A percentile compares a stretch with the other conserved stretches of the same genome.
Evolutionary conservation across 2,329 filamentous ascomycete genomes (phyloP).

Genomic region (Colletotrichum lupini): DNA sequence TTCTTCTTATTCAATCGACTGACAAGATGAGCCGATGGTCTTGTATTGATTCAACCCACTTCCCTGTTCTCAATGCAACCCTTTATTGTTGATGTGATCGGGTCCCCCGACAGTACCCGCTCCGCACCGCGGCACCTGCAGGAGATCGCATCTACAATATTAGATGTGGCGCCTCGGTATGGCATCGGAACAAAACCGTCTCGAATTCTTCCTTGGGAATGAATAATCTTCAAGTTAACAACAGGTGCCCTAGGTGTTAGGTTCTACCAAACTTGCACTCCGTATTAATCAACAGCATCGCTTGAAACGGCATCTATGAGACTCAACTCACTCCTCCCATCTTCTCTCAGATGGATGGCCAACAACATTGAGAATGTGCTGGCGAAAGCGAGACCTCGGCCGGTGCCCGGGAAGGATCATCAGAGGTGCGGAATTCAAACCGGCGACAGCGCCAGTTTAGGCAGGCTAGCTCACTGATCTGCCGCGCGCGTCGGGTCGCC

Average conservation of each 20-base stretch:
- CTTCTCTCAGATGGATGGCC: background rate
- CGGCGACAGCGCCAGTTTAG: conserved; percentile 27
- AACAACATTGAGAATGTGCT: background rate
- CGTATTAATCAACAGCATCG: too few relatives aligned
- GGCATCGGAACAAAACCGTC: background rate
- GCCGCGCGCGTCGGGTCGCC: conserved; percentile 24
- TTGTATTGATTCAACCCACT: background rate
- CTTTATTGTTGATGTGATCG: conserved; percentile 9
- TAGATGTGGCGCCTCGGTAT: background rate
- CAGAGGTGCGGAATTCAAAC: conserved; percentile 6
- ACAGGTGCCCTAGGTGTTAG: too few relatives aligned
- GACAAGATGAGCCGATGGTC: conserved; percentile 26
- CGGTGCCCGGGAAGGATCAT: conserved; percentile 20
- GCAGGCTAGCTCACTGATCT: conserved; percentile 21
- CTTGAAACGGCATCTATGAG: background rate
- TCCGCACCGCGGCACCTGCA: conserved; percentile 3
- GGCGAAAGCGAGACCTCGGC: background rate
- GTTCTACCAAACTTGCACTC: too few relatives aligned
- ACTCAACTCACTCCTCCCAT: background rate
- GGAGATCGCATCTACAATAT: conserved; percentile 6
- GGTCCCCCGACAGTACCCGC: conserved; percentile 20
- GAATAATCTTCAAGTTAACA: too few relatives aligned
- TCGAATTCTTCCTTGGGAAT: too few relatives aligned
- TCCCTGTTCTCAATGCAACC: conserved; percentile 25
- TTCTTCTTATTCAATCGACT: background rate